A percentile compares a stretch with the other conserved stretches of the same genome.
Evolutionary conservation across 192 early-diverging fungal genomes (phyloP).

Genomic region (Phycomyces nitens): DNA sequence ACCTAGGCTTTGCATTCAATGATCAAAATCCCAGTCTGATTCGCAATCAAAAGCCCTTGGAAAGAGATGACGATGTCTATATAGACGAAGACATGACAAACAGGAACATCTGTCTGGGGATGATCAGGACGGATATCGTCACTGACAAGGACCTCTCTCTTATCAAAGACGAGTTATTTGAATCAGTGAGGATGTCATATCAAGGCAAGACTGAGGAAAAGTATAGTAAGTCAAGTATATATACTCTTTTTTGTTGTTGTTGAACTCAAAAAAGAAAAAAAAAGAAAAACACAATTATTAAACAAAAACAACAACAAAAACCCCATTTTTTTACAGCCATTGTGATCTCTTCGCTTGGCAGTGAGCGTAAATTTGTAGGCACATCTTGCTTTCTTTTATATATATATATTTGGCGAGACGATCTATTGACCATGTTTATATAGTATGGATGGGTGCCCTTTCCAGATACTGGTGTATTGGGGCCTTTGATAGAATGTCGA

Average conservation of each 20-base stretch:
- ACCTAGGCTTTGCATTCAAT: too few relatives aligned
- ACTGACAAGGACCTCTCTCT: constrained; percentile 14
- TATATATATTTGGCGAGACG: not conserved
- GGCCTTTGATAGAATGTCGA: constrained; percentile 22
- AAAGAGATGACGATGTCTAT: constrained; percentile 20
- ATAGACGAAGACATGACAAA: constrained; percentile 31
- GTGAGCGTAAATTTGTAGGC: too few relatives aligned
- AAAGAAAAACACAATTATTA: too few relatives aligned
- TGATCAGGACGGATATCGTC: constrained; percentile 35
- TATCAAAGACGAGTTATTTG: constrained; percentile 27
- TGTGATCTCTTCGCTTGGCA: too few relatives aligned
- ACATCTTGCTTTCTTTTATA: not conserved
- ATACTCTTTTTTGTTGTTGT: not conserved
- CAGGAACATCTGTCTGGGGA: constrained; percentile 27
- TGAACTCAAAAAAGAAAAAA: too few relatives aligned
- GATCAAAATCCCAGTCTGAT: not conserved
- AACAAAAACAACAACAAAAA: not conserved
- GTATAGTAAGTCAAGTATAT: constrained; percentile 20
- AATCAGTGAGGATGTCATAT: constrained; percentile 17
- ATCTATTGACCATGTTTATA: constrained; percentile 1
- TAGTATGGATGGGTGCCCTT: constrained; percentile 41
- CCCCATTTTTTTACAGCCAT: too few relatives aligned
- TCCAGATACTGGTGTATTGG: constrained; percentile 29
- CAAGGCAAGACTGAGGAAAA: constrained; percentile 25
- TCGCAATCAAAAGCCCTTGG: not conserved